These are phyloP conservation scores for Suhomyces chickasaworum DNA, from an alignment of 1,139 yeast genomes.

Conservation along the genomic window DNA sequence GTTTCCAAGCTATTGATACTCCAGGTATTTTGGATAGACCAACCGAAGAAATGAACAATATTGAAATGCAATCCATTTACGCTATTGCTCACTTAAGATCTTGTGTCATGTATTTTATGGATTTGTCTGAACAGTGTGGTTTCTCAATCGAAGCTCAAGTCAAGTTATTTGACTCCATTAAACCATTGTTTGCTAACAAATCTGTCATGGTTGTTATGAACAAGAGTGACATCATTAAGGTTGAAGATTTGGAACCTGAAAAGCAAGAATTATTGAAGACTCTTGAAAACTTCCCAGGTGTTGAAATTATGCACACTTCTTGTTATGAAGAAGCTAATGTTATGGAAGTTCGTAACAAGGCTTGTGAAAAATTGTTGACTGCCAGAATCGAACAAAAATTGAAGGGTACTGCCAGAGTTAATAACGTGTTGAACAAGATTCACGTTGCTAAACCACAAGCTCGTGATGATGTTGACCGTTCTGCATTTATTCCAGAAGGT, in stretches of 20 bases:
- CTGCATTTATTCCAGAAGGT: conserved; percentile 80
- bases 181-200: conserved; percentile 95
- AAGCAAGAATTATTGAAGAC: conserved; percentile 72
- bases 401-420: conserved; percentile 89
- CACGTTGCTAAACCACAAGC: conserved; percentile 90
- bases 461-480: conserved; percentile 83
- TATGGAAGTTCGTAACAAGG: conserved; percentile 94
- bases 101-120: conserved; percentile 96
- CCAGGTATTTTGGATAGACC: conserved; percentile 99
- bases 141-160: conserved; percentile 97
- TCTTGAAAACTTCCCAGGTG: conserved; percentile 67
- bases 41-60: conserved; percentile 98
- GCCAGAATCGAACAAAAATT: conserved; percentile 96
- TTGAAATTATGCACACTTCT: conserved; percentile 89
- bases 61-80: conserved; percentile 98
- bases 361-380: conserved; percentile 93
- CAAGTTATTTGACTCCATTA: conserved; percentile 92
- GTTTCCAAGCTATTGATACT: conserved; percentile 98
- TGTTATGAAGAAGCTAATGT: conserved; percentile 94
- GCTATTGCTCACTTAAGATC: conserved; percentile 98
- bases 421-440: conserved; percentile 87
- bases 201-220: conserved; percentile 94
- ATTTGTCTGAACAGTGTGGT: conserved; percentile 98
- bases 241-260: conserved; percentile 79
- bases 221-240: conserved; percentile 86